These are phyloP conservation scores for Laguncularia racemosa DNA, from an alignment of 345 rosid species.

Conservation along the genomic window DNA sequence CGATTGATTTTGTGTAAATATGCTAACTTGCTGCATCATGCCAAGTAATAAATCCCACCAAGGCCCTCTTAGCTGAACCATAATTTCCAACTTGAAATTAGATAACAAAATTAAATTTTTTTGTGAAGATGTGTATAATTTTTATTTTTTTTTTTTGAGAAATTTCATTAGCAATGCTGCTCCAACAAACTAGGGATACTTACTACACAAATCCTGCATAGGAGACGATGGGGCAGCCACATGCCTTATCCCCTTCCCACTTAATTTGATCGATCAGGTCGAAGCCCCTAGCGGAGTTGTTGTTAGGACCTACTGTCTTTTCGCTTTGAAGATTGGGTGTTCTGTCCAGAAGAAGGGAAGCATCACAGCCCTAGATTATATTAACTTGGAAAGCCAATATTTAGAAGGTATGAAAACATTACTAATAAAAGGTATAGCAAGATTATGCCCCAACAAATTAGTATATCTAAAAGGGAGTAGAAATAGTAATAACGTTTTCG, in stretches of 20 bases:
- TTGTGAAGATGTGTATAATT: no score
- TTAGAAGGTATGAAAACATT: no score
- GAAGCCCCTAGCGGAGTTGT: constrained; percentile 41
- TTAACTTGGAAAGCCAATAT: not conserved
- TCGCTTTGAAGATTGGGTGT: constrained; percentile 46
- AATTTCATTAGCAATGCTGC: no score
- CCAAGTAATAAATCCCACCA: constrained; percentile 35
- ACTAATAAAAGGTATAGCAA: no score
- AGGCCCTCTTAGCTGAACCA: constrained; percentile 41
- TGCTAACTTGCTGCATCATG: no score
- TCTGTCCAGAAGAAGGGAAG: constrained; percentile 51
- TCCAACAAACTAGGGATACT: not conserved
- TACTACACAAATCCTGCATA: constrained; percentile 58
- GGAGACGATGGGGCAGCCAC: constrained; percentile 46
- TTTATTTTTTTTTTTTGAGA: no score
- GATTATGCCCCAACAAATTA: no score
- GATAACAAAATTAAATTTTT: no score
- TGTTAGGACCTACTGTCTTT: constrained; percentile 32
- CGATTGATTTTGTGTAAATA: no score
- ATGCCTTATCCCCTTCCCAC: constrained; percentile 37
- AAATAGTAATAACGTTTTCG: no score
- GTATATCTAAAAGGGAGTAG: no score
- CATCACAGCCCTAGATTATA: constrained; percentile 57
- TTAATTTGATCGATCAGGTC: constrained; percentile 64
- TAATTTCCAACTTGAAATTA: no score